Evolutionary conservation across 805 yeast genomes (phyloP).

Genomic region (Candida morakotiae): DNA sequence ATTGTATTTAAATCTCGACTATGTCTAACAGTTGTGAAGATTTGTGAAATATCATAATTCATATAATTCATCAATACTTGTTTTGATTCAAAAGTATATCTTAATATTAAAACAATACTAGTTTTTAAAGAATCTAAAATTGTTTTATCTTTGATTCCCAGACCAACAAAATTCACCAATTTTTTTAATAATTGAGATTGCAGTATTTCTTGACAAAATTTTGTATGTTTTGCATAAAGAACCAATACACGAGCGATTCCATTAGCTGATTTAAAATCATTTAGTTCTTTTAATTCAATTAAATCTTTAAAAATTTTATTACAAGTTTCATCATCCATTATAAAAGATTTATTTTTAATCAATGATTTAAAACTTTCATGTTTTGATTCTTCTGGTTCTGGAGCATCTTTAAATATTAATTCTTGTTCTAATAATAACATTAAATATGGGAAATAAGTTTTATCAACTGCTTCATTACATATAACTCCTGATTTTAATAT

Average conservation of each 20-base stretch:
- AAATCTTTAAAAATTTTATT: conserved; percentile 41
- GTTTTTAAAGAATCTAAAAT: conserved; percentile 10
- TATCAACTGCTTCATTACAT: conserved; percentile 17
- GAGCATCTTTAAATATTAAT: conserved; percentile 48
- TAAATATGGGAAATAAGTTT: conserved; percentile 58
- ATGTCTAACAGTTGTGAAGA: conserved; percentile 27
- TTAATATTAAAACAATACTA: conserved; percentile 42
- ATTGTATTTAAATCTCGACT: conserved; percentile 44
- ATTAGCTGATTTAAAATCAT: conserved; percentile 44
- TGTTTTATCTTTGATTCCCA: conserved; percentile 1
- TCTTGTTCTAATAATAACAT: conserved; percentile 53
- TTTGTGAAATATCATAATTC: conserved; percentile 44
- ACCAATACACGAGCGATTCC: conserved; percentile 54
- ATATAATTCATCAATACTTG: conserved; percentile 48
- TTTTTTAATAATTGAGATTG: conserved; percentile 43
- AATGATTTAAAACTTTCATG: conserved; percentile 11
- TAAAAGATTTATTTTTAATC: conserved; percentile 11
- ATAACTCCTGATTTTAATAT: conserved; percentile 33
- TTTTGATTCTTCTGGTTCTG: conserved; percentile 34
- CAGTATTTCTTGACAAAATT: conserved; percentile 36
- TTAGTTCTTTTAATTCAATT: conserved; percentile 36
- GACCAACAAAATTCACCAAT: conserved; percentile 4
- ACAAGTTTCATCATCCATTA: conserved; percentile 15
- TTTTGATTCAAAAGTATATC: conserved; percentile 68
- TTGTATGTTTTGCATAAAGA: conserved; percentile 46